Percentiles rank a stretch among this genome's conserved stretches.
Conservation (phyloP, 2,329 filamentous ascomycete species). For the Aureobasidium leucospermi region DNA sequence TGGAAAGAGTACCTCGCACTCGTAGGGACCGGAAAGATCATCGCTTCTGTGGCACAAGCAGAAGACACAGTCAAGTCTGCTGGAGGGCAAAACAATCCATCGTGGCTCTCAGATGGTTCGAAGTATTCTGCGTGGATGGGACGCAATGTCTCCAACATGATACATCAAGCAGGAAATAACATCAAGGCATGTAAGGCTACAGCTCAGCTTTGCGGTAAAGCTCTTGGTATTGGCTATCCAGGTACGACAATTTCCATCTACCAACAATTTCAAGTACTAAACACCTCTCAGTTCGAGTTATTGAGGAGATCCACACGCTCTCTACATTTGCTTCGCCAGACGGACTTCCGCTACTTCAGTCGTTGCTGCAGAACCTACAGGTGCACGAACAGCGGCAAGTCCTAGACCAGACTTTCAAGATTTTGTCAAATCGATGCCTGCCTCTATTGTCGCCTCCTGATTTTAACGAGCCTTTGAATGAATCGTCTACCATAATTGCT, state of each 20-base stretch:
- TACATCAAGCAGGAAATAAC: slow-evolving; percentile 35
- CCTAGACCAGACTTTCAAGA: slow-evolving; percentile 28
- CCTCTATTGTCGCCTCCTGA: not conserved
- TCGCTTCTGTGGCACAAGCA: slow-evolving; percentile 54
- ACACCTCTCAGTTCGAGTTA: not conserved
- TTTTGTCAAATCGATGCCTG: slow-evolving; percentile 19
- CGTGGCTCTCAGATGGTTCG: slow-evolving; percentile 60
- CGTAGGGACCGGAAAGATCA: slow-evolving; percentile 52
- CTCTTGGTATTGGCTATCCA: slow-evolving; percentile 64
- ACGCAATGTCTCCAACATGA: slow-evolving; percentile 47
- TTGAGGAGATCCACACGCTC: slow-evolving; percentile 10
- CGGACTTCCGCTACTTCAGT: not conserved
- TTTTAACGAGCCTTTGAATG: not conserved
- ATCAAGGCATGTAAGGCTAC: slow-evolving; percentile 24
- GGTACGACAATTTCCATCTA: slow-evolving; percentile 40
- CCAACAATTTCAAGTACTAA: not conserved
- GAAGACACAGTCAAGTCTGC: slow-evolving; percentile 38
- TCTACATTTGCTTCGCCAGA: not conserved
- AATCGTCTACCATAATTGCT: slow-evolving; percentile 6
- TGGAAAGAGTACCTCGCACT: slow-evolving; percentile 59
- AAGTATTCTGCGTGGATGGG: slow-evolving; percentile 67
- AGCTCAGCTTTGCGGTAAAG: slow-evolving; percentile 47
- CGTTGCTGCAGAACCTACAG: slow-evolving; percentile 37
- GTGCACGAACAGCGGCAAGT: slow-evolving; percentile 43
- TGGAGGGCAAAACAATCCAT: slow-evolving; percentile 17